These are phyloP conservation scores for Amborella trichopoda DNA, from an alignment of 164 flowering plant species.

Conservation along the genomic window DNA sequence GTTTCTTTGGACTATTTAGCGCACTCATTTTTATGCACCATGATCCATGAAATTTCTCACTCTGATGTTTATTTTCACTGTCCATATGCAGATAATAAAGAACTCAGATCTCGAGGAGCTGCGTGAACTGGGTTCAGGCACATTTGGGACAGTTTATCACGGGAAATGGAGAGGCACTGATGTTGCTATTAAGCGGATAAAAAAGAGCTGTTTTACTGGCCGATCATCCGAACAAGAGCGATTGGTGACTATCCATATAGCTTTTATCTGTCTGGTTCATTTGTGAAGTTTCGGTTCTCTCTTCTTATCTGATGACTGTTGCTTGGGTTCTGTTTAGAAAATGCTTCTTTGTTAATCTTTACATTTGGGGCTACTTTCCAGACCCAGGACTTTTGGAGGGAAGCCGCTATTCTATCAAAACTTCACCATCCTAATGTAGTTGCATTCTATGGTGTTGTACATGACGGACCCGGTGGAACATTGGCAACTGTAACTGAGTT, in stretches of 20 bases:
- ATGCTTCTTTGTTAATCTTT: too few species aligned
- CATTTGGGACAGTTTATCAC: constrained; percentile 94
- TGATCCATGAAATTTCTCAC: too few species aligned
- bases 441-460: constrained; percentile 95
- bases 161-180: constrained; percentile 96
- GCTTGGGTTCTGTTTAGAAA: neutral
- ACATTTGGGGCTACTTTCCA: constrained; percentile 12
- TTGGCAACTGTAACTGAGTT: constrained; percentile 87
- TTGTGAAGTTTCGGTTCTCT: neutral
- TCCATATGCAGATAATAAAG: constrained; percentile 43
- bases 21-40: too few species aligned
- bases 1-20: too few species aligned
- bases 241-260: constrained; percentile 37
- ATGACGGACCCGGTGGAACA: constrained; percentile 95
- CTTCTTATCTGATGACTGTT: neutral
- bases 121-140: constrained; percentile 85
- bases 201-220: constrained; percentile 85
- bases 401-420: constrained; percentile 91
- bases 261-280: neutral
- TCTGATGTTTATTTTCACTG: too few species aligned
- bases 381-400: constrained; percentile 88
- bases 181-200: constrained; percentile 89
- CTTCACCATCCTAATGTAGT: constrained; percentile 98
- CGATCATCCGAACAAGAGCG: constrained; percentile 96
- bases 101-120: constrained; percentile 92